phyloP scores from a whole-genome alignment of 2,329 filamentous ascomycete genomes.

The Exophiala alcalophila region DNA sequence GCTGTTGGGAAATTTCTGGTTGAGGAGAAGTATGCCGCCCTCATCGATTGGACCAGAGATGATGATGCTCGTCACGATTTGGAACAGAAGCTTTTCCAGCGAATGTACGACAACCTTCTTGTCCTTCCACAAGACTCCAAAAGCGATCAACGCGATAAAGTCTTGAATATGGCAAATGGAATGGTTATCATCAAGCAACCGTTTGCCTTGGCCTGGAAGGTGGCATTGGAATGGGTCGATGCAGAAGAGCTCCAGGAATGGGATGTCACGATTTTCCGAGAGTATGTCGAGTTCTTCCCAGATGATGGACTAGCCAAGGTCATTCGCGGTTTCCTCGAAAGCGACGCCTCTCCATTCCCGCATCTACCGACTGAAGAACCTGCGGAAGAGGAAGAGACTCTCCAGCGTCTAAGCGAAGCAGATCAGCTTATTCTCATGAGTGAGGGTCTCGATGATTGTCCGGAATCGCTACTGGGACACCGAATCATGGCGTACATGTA shows the following conservation, averaged over 20 bases:
- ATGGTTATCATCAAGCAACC: conserved; percentile 97
- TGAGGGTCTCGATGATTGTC: conserved; percentile 62
- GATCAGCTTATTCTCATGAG: conserved; percentile 79
- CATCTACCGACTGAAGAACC: conserved; percentile 37
- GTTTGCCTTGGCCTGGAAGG: conserved; percentile 84
- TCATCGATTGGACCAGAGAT: conserved; percentile 87
- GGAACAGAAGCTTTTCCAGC: conserved; percentile 83
- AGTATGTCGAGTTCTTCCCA: conserved; percentile 81
- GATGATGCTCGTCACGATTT: conserved; percentile 79
- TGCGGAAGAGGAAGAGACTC: conserved; percentile 51
- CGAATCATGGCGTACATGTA: conserved; percentile 82
- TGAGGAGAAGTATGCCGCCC: conserved; percentile 73
- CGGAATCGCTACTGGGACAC: conserved; percentile 75
- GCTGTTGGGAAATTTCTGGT: conserved; percentile 72
- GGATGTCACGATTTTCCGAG: conserved; percentile 72
- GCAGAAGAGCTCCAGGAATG: conserved; percentile 69
- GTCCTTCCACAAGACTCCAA: conserved; percentile 69
- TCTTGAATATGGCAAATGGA: conserved; percentile 74
- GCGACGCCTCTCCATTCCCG: conserved; percentile 79
- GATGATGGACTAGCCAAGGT: conserved; percentile 78
- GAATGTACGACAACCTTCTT: conserved; percentile 74
- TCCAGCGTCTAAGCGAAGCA: conserved; percentile 63
- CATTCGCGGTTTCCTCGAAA: conserved; percentile 76
- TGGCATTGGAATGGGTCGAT: conserved; percentile 86
- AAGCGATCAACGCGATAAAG: conserved; percentile 64